Conservation (phyloP, 176 grass and related monocot species). For the Echinochloa phyllopogon region DNA sequence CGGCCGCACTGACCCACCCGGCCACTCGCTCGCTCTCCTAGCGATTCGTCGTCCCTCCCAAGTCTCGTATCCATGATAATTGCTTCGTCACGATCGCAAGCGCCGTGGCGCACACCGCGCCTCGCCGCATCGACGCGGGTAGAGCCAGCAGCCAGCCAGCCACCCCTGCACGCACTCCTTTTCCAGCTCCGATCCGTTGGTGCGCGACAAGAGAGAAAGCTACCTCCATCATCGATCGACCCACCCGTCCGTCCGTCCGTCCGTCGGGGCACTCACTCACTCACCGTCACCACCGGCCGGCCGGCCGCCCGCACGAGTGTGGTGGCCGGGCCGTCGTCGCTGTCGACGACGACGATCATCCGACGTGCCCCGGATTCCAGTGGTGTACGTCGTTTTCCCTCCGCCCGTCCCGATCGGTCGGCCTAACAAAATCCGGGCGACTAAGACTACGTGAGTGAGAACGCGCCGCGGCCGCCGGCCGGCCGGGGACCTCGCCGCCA, state of each 20-base stretch:
- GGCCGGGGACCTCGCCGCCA: background rate
- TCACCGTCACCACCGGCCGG: background rate
- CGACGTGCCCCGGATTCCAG: background rate
- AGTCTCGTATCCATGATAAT: background rate
- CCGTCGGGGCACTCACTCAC: background rate
- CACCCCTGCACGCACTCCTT: background rate
- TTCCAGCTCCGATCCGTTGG: background rate
- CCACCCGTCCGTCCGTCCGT: background rate
- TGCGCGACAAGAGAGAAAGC: conserved; percentile 49
- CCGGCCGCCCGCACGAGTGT: too few relatives aligned
- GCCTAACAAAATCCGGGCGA: background rate
- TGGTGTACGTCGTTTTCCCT: background rate
- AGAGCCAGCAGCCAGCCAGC: background rate
- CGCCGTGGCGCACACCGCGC: background rate
- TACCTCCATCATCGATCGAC: background rate
- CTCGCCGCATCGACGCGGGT: background rate
- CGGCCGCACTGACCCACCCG: background rate
- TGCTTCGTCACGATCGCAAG: background rate
- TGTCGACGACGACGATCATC: background rate
- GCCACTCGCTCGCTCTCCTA: background rate
- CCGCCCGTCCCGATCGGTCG: background rate
- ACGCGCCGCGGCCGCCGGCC: background rate
- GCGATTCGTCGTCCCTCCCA: background rate
- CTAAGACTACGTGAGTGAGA: background rate
- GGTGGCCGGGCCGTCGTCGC: conserved; percentile 2